Evolutionary conservation across 1,284 basidiomycete species (phyloP), one percentile per base, ranked within the genome.

Genomic region (Pseudozyma hubeiensis): DNA sequence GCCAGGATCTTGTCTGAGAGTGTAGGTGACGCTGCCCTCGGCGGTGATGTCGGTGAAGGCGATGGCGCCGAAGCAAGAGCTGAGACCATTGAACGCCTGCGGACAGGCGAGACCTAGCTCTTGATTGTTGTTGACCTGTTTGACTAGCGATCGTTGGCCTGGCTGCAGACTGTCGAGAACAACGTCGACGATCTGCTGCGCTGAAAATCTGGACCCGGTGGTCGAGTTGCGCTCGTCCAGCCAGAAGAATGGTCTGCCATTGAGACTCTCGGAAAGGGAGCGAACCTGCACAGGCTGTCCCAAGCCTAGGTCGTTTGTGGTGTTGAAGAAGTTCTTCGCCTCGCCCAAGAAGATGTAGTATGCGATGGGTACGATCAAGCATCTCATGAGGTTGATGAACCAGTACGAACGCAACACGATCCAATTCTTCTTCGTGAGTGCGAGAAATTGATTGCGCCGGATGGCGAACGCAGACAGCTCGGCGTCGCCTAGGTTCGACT

Each of bases 61-160:
- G n/a, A 93, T 82, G 8, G 87, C 91, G 2, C 89, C 91, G 70
- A 88, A 93, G 80, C 92, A 93, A 53, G 89, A 86, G 1, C 90
- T 91, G 53, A 89, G 87, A 5, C 87, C 80, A 53, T 90, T 90
- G 84, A 91, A 92, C 84, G 91, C 92, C 76, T 91, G 89, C 4
- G 89, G 91, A 80, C 92, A 93, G 16, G 86, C 83, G 0, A 86
- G 71, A 84, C 63, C 81, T 11, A 92, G 85, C 34, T 87, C 77
- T 13, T 43, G 6, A n/a, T 51, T 31, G 37, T 51, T 46, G 43
- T 29, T n/a, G 11, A 65, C 65, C 19, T 46, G 55, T 49, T 51
- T 53, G 8, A 74, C 62, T 3, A 64, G 54, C 34, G 54, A 59
- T 8, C 62, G 50, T 24, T 68, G 59, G 13, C 31, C n/a, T 8